These are phyloP conservation scores for Mycena floridula DNA, from an alignment of 768 basidiomycete species.

Conservation along the genomic window DNA sequence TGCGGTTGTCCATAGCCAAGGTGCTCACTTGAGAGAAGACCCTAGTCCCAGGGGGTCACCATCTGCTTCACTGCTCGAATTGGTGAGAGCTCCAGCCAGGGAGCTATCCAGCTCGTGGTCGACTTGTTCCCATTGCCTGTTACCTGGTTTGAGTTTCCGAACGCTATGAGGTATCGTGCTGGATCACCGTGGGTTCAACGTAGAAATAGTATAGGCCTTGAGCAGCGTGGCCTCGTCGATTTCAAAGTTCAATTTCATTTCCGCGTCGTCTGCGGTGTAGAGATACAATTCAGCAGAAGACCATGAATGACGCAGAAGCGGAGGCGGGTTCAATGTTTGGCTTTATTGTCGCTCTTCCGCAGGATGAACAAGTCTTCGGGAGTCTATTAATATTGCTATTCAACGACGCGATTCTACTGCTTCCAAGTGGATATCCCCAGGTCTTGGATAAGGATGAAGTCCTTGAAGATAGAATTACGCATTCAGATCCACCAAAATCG, in stretches of 20 bases:
- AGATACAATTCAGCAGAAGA: neutral
- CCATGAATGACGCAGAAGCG: neutral
- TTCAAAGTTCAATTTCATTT: conserved; percentile 62
- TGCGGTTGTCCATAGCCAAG: conserved; percentile 1
- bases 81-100: conserved; percentile 61
- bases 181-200: conserved; percentile 65
- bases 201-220: conserved; percentile 82
- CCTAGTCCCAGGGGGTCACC: conserved; percentile 81
- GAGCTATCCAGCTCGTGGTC: conserved; percentile 81
- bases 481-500: conserved; percentile 82
- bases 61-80: conserved; percentile 52
- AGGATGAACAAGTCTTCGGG: too few relatives aligned
- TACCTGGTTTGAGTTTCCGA: too few relatives aligned
- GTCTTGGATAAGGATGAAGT: too few relatives aligned
- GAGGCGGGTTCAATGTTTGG: neutral
- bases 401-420: too few relatives aligned
- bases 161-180: conserved; percentile 1
- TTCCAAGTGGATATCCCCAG: too few relatives aligned
- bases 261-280: conserved; percentile 12
- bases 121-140: conserved; percentile 85
- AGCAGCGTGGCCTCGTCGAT: conserved; percentile 80
- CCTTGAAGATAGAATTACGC: conserved; percentile 23
- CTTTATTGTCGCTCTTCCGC: too few relatives aligned
- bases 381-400: too few relatives aligned
- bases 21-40: conserved; percentile 47